Percentiles rank a stretch among this genome's conserved stretches.
Evolutionary conservation across 495 filamentous ascomycete species (phyloP).

Genomic region (Daldinia concentrica): DNA sequence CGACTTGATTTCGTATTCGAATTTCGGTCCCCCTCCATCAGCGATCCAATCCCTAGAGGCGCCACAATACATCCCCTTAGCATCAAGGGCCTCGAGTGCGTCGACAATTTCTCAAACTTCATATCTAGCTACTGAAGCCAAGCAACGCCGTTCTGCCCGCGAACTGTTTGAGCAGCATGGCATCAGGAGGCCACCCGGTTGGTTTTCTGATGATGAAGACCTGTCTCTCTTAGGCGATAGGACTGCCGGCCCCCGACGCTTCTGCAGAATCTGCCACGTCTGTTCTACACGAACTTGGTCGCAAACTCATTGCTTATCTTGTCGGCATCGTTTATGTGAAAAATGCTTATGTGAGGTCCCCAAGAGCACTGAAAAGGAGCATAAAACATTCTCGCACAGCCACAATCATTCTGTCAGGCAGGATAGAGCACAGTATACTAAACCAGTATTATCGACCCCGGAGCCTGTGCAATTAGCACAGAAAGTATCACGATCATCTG

Average conservation of each 20-base stretch:
- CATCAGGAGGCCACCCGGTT: constrained; percentile 50
- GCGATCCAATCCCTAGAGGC: background rate
- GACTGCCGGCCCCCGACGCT: constrained; percentile 39
- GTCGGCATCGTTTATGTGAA: constrained; percentile 51
- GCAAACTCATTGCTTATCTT: constrained; percentile 48
- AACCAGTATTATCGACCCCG: background rate
- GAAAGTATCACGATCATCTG: background rate
- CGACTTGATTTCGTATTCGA: background rate
- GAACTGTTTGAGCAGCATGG: constrained; percentile 50
- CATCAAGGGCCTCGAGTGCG: constrained; percentile 7
- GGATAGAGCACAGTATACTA: constrained; percentile 1
- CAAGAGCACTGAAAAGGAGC: constrained; percentile 26
- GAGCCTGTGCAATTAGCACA: background rate
- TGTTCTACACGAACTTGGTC: constrained; percentile 49
- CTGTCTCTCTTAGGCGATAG: constrained; percentile 47
- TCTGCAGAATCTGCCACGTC: constrained; percentile 50
- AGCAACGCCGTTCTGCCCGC: constrained; percentile 42
- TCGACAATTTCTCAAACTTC: constrained; percentile 24
- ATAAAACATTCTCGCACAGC: constrained; percentile 24
- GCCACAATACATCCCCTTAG: constrained; percentile 5
- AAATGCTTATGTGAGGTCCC: constrained; percentile 45
- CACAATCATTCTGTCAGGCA: constrained; percentile 8
- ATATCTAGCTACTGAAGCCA: constrained; percentile 19
- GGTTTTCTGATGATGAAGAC: constrained; percentile 53
- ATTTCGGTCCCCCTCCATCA: background rate